phyloP scores from a whole-genome alignment of 2,329 filamentous ascomycete species.

The Monosporascus sp. region DNA sequence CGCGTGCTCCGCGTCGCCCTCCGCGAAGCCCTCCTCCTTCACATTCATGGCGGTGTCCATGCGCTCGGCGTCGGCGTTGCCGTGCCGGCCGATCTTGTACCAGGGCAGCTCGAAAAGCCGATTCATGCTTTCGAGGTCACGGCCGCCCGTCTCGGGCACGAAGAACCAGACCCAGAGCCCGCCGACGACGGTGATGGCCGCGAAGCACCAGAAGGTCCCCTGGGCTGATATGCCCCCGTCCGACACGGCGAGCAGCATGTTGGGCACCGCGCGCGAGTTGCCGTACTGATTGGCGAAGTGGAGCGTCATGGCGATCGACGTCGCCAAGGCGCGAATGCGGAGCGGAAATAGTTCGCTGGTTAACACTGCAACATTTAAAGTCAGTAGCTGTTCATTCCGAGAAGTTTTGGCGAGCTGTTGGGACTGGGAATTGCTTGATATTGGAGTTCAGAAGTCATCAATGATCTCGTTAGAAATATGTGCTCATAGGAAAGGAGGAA shows the following conservation, averaged over 20 bases:
- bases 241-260: slow-evolving; percentile 55
- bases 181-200: slow-evolving; percentile 60
- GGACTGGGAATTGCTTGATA: too few relatives aligned
- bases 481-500: too few relatives aligned
- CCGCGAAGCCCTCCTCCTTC: slow-evolving; percentile 33
- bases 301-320: slow-evolving; percentile 68
- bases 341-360: slow-evolving; percentile 75
- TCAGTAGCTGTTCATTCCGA: too few relatives aligned
- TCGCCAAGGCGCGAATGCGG: slow-evolving; percentile 64
- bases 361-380: slow-evolving; percentile 37
- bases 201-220: slow-evolving; percentile 76
- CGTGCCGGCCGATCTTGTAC: slow-evolving; percentile 63
- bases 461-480: too few relatives aligned
- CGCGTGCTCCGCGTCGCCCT: slow-evolving; percentile 29
- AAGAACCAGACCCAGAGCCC: slow-evolving; percentile 66
- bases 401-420: too few relatives aligned
- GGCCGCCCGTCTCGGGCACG: slow-evolving; percentile 66
- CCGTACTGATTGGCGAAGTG: slow-evolving; percentile 78
- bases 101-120: slow-evolving; percentile 66
- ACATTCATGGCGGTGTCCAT: slow-evolving; percentile 38
- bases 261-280: slow-evolving; percentile 67
- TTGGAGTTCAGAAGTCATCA: too few relatives aligned
- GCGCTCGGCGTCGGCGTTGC: slow-evolving; percentile 45
- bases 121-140: slow-evolving; percentile 65
- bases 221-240: slow-evolving; percentile 47